Evolutionary conservation across 495 filamentous ascomycete genomes (phyloP).

Genomic region (Penicillium herquei): DNA sequence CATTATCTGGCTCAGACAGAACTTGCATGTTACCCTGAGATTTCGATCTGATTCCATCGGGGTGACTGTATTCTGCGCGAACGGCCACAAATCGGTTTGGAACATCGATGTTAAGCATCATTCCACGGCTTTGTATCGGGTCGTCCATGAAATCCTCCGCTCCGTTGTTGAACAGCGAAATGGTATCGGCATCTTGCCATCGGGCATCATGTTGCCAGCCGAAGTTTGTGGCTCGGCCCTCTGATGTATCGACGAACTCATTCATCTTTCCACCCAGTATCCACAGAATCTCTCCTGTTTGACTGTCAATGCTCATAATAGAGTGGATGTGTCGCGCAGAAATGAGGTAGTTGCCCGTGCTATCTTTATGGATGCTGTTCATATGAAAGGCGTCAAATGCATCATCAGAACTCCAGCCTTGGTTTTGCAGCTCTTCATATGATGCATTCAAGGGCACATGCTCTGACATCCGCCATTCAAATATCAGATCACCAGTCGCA

Average conservation of each 20-base stretch:
- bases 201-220: conserved; percentile 57
- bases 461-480: conserved; percentile 38
- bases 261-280: conserved; percentile 51
- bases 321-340: conserved; percentile 53
- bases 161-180: conserved; percentile 54
- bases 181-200: conserved; percentile 32
- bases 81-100: conserved; percentile 18
- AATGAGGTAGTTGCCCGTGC: conserved; percentile 51
- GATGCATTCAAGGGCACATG: conserved; percentile 25
- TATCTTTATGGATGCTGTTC: conserved; percentile 56
- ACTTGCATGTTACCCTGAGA: conserved; percentile 60
- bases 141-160: conserved; percentile 25
- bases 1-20: conserved; percentile 46
- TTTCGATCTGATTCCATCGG: conserved; percentile 37
- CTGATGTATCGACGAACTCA: conserved; percentile 42
- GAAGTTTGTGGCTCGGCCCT: conserved; percentile 44
- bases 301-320: conserved; percentile 43
- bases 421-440: conserved; percentile 15
- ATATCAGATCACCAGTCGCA: conserved; percentile 37
- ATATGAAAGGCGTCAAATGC: conserved; percentile 55
- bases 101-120: conserved; percentile 30
- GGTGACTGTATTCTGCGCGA: conserved; percentile 26
- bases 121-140: conserved; percentile 24
- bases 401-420: conserved; percentile 13
- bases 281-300: conserved; percentile 52